Evolutionary conservation across 192 early-diverging fungal species (phyloP).

Genomic region (Backusella australiensis): DNA sequence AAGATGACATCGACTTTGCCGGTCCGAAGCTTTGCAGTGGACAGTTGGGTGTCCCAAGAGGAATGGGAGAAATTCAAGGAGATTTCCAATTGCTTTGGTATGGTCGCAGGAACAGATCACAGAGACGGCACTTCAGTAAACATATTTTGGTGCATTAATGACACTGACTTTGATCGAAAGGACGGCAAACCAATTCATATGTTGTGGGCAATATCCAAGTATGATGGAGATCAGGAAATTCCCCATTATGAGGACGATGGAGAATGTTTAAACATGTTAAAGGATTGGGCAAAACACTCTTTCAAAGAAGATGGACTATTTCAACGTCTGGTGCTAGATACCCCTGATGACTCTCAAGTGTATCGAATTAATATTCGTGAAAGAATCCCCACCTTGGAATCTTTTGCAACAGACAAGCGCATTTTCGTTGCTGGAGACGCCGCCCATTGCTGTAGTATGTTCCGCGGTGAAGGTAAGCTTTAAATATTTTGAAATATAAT

Average conservation of each 20-base stretch:
- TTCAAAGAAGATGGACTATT: neutral
- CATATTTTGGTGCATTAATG: neutral
- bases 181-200: neutral
- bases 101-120: neutral
- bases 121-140: neutral
- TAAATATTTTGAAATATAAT: neutral
- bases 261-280: neutral
- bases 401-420: neutral
- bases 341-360: neutral
- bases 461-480: slow-evolving; percentile 21
- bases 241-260: neutral
- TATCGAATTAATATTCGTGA: slow-evolving; percentile 4
- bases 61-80: neutral
- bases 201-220: neutral
- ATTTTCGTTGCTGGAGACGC: slow-evolving; percentile 22
- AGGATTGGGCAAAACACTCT: neutral
- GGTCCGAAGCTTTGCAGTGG: neutral
- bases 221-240: neutral
- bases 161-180: neutral
- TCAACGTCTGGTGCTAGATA: neutral
- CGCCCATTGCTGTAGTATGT: slow-evolving; percentile 23
- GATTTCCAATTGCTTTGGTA: neutral
- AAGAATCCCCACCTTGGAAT: neutral
- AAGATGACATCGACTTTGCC: neutral
- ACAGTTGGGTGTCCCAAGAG: neutral